A percentile compares a stretch with the other conserved stretches of the same genome.
Conservation (phyloP, 345 rosid species). For the Eucalyptus pumila region DNA sequence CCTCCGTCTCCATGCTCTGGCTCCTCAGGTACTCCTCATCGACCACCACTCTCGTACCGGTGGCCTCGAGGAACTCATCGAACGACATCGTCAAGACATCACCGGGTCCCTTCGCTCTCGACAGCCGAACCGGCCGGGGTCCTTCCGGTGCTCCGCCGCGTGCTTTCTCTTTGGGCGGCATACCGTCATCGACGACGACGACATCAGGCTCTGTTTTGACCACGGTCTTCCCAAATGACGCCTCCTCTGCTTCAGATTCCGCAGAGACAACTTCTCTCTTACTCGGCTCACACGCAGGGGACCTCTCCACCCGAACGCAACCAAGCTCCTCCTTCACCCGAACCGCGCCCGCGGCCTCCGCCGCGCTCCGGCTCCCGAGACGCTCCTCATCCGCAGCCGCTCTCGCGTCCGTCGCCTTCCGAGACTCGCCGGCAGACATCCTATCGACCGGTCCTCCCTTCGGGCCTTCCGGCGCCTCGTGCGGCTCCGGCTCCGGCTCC, state of each 20-base stretch:
- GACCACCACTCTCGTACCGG: background rate
- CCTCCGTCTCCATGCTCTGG: background rate
- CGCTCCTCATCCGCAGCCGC: background rate
- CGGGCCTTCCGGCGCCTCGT: background rate
- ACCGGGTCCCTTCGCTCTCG: background rate
- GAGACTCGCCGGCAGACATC: background rate
- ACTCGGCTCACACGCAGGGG: background rate
- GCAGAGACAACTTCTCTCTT: background rate
- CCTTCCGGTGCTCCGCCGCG: background rate
- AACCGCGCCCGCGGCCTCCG: background rate
- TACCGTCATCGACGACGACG: background rate
- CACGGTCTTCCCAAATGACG: background rate
- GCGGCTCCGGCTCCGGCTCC: background rate
- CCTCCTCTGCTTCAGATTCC: background rate
- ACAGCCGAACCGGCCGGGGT: background rate
- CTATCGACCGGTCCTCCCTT: background rate
- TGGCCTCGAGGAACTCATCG: constrained; percentile 2
- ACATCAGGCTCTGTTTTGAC: background rate
- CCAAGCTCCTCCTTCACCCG: background rate
- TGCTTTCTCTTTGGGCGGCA: background rate
- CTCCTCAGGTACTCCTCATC: background rate
- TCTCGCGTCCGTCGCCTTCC: background rate
- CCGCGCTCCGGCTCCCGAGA: background rate
- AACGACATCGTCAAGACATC: background rate
- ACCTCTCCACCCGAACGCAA: background rate